A percentile compares a stretch with the other conserved stretches of the same genome.
Conservation (phyloP, 345 rosid genomes). For the Crucihimalaya himalaica region DNA sequence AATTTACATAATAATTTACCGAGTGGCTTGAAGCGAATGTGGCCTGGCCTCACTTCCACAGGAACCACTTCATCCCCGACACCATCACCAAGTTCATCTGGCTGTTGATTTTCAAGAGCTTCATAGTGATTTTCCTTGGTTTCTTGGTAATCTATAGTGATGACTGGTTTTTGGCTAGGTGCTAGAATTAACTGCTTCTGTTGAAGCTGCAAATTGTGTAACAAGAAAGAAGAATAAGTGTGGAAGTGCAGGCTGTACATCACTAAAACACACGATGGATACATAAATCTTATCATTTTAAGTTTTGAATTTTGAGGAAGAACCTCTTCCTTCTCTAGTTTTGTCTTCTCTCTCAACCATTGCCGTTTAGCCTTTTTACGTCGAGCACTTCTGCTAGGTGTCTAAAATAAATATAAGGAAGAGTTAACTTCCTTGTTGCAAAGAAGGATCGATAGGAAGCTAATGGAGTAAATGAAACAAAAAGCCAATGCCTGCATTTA, state of each 20-base stretch:
- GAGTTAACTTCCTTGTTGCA: conserved; percentile 29
- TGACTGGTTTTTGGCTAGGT: conserved; percentile 42
- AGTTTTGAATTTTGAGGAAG: conserved; percentile 9
- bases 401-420: conserved; percentile 44
- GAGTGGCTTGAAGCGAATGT: conserved; percentile 78
- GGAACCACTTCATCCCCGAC: conserved; percentile 62
- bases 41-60: conserved; percentile 83
- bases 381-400: conserved; percentile 88
- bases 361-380: conserved; percentile 86
- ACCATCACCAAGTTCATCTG: conserved; percentile 36
- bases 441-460: conserved; percentile 9
- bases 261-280: not conserved
- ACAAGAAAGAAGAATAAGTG: conserved; percentile 5
- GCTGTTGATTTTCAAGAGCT: conserved; percentile 36
- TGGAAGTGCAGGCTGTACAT: conserved; percentile 8
- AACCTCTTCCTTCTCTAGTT: conserved; percentile 73
- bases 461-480: conserved; percentile 18
- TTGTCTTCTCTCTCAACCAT: conserved; percentile 67
- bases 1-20: conserved; percentile 37
- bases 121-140: conserved; percentile 37
- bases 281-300: conserved; percentile 27
- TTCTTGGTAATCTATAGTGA: conserved; percentile 39
- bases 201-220: conserved; percentile 43
- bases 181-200: conserved; percentile 45
- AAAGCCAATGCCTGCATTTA: conserved; percentile 2